These are phyloP conservation scores for Pichia paraexigua DNA, from an alignment of 805 yeast species.

Conservation along the genomic window DNA sequence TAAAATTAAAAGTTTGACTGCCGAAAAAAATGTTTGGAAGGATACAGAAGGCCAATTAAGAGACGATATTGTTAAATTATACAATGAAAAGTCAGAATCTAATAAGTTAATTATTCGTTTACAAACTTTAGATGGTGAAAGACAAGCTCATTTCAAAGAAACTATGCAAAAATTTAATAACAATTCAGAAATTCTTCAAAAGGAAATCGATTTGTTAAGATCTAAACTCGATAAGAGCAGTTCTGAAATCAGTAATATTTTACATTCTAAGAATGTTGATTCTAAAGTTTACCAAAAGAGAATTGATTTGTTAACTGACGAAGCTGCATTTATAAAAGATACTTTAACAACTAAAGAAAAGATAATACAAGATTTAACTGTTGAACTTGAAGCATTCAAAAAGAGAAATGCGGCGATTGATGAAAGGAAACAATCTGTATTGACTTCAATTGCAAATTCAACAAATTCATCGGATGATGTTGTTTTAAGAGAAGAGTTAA, in stretches of 20 bases:
- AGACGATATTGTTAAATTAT: constrained; percentile 43
- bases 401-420: constrained; percentile 24
- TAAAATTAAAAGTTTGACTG: constrained; percentile 39
- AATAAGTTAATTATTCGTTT: constrained; percentile 50
- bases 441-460: constrained; percentile 21
- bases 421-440: constrained; percentile 22
- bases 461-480: constrained; percentile 17
- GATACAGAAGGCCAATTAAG: constrained; percentile 42
- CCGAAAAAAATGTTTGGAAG: constrained; percentile 48
- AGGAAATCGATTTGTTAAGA: constrained; percentile 37
- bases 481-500: constrained; percentile 26
- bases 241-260: constrained; percentile 43
- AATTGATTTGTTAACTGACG: constrained; percentile 45
- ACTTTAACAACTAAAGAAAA: constrained; percentile 35
- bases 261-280: constrained; percentile 50
- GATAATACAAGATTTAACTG: constrained; percentile 32
- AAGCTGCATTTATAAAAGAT: constrained; percentile 35
- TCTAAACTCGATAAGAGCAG: constrained; percentile 38
- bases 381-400: constrained; percentile 30
- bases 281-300: constrained; percentile 51
- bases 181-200: constrained; percentile 43
- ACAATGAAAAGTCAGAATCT: constrained; percentile 51
- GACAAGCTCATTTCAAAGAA: constrained; percentile 45
- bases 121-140: constrained; percentile 54
- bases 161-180: constrained; percentile 40